These are phyloP conservation scores for Nicotiana knightiana DNA, from an alignment of 257 asterid species.

Conservation along the genomic window DNA sequence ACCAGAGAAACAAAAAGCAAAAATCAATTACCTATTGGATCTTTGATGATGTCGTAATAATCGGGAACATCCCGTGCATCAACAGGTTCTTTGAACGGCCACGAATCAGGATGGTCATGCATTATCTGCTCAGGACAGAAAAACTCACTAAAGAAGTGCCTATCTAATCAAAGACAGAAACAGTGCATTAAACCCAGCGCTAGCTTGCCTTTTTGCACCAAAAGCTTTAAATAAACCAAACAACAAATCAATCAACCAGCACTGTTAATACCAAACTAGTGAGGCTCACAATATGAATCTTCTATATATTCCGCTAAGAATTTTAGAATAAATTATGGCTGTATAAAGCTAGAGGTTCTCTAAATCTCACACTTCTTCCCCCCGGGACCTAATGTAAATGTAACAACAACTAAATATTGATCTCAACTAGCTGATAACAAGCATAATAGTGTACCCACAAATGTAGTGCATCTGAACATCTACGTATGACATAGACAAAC, in stretches of 20 bases:
- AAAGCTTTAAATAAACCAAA: background rate
- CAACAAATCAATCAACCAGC: background rate
- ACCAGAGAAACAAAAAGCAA: background rate
- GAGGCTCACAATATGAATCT: background rate
- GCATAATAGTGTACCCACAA: background rate
- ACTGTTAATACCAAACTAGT: background rate
- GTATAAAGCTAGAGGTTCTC: background rate
- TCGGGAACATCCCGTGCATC: slow-evolving; percentile 98
- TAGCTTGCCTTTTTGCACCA: background rate
- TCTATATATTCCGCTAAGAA: background rate
- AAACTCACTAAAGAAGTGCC: slow-evolving; percentile 9
- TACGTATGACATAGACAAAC: background rate
- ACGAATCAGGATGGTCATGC: slow-evolving; percentile 97
- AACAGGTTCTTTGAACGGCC: slow-evolving; percentile 99
- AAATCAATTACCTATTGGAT: slow-evolving; percentile 69
- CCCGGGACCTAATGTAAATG: background rate
- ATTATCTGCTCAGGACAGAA: slow-evolving; percentile 51
- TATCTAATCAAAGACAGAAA: background rate
- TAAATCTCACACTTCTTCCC: background rate
- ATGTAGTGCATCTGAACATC: background rate
- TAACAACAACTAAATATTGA: background rate
- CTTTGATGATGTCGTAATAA: slow-evolving; percentile 88
- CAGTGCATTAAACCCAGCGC: background rate
- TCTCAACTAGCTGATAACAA: background rate
- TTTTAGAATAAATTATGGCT: background rate